phyloP scores from a whole-genome alignment of 2,329 filamentous ascomycete genomes.

The Colletotrichum shisoi region DNA sequence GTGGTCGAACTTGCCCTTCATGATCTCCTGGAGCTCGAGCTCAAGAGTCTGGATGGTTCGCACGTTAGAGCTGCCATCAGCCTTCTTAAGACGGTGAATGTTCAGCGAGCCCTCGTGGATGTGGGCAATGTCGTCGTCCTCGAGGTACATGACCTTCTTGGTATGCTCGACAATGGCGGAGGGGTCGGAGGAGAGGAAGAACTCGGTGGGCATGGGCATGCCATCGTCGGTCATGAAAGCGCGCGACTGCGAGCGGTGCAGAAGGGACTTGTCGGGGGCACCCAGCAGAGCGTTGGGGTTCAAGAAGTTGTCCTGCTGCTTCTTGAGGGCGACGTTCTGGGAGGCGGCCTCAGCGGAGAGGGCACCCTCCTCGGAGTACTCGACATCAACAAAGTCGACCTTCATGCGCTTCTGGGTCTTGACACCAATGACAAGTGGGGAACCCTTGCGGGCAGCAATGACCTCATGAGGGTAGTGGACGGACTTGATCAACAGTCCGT shows the following conservation, averaged over 20 bases:
- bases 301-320: constrained; percentile 74
- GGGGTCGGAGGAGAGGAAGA: constrained; percentile 98
- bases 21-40: constrained; percentile 99
- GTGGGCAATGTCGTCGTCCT: constrained; percentile 99
- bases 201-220: constrained; percentile 96
- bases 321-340: constrained; percentile 97
- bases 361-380: constrained; percentile 88
- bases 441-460: constrained; percentile 97
- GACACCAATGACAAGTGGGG: constrained; percentile 95
- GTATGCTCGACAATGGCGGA: constrained; percentile 99
- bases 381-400: constrained; percentile 99
- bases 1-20: constrained; percentile 99
- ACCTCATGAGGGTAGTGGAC: constrained; percentile 98
- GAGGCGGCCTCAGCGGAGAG: constrained; percentile 93
- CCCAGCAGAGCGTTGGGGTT: constrained; percentile 76
- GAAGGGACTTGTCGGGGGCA: constrained; percentile 94
- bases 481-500: constrained; percentile 96
- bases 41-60: constrained; percentile 98
- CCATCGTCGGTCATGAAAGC: constrained; percentile 99
- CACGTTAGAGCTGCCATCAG: constrained; percentile 94
- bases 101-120: constrained; percentile 99
- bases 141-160: constrained; percentile 99
- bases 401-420: constrained; percentile 99
- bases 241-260: constrained; percentile 97
- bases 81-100: constrained; percentile 97